Evolutionary conservation across 2,329 filamentous ascomycete genomes (phyloP), one percentile per base, ranked within the genome.

Genomic region (Cladophialophora chaetospira): DNA sequence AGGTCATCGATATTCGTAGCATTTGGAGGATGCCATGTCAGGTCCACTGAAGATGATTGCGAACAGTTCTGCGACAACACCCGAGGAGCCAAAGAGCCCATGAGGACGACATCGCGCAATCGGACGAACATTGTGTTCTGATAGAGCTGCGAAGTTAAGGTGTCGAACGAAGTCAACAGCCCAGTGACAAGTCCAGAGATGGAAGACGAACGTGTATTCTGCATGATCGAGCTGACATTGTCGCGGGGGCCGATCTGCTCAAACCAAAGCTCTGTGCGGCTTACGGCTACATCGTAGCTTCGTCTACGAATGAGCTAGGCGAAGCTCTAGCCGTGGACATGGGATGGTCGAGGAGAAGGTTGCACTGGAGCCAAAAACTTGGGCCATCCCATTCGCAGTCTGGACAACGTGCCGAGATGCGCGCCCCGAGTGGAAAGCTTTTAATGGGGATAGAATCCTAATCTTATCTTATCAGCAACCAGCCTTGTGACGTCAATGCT

Each of bases 1-100:
- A 91, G 73, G 65, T 86, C 78, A 67, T 89, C 90, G 64, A 89
- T 77, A 43, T 73, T 68, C 3, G 77, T 80, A 17, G 76, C 67
- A 13, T 76, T 73, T 0, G 86, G 86, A 10, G 84, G 68, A 69
- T 86, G 73, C 86, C 86, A 89, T 45, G 68, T 67, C 10, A 80
- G 65, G 61, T 82, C 78, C 0, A 74, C 58, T 0, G 26, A n/a
- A 5, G 42, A 44, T 0, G 47, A 40, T 19, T 19, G 11, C 25
- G 40, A 47, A 43, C 60, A 60, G 15, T 59, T 50, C 21, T 38
- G 23, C 13, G 40, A 40, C 5, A 36, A 23, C 15, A 26, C 55
- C 13, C 36, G 42, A 19, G 33, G 26, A 25, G 49, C 38, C 11
- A 59, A 9, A 11, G 45, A 38, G 21, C 52, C 45, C 10, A 57